phyloP scores from a whole-genome alignment of 176 grass and related monocot genomes.

The Carex pumila region DNA sequence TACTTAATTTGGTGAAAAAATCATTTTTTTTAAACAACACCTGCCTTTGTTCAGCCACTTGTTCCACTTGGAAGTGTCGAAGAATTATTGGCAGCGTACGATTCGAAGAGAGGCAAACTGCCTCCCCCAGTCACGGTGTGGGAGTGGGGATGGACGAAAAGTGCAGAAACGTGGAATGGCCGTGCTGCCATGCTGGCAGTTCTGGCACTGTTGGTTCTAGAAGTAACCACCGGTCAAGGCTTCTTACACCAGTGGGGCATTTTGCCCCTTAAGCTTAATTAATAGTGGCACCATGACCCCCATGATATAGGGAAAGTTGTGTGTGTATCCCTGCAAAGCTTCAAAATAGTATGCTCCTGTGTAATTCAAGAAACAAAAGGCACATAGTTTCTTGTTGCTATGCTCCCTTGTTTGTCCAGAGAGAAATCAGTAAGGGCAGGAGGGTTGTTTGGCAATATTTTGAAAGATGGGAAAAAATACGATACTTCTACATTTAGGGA shows the following conservation, averaged over 20 bases:
- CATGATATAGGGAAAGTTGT: not conserved
- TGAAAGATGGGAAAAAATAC: not conserved
- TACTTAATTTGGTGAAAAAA: not conserved
- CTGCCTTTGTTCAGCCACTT: constrained; percentile 55
- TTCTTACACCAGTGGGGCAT: constrained; percentile 97
- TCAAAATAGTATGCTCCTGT: not conserved
- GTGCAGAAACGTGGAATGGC: constrained; percentile 95
- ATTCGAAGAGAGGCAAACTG: constrained; percentile 69
- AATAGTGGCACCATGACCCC: not conserved
- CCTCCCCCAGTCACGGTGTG: constrained; percentile 84
- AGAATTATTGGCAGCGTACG: constrained; percentile 83
- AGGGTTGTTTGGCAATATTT: not conserved
- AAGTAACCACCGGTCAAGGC: constrained; percentile 88
- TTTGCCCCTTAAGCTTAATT: constrained; percentile 35
- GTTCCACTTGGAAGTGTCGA: constrained; percentile 94
- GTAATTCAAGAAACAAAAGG: not conserved
- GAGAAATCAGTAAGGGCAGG: not conserved
- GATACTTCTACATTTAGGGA: not conserved
- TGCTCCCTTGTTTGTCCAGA: not conserved
- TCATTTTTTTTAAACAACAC: not conserved
- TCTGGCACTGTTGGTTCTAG: constrained; percentile 60
- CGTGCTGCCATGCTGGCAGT: constrained; percentile 92
- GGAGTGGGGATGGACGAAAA: constrained; percentile 98
- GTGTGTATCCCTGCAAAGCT: not conserved
- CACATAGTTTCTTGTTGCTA: not conserved